phyloP scores from a whole-genome alignment of 1,284 basidiomycete species.

The Sanghuangporus sanghuang region DNA sequence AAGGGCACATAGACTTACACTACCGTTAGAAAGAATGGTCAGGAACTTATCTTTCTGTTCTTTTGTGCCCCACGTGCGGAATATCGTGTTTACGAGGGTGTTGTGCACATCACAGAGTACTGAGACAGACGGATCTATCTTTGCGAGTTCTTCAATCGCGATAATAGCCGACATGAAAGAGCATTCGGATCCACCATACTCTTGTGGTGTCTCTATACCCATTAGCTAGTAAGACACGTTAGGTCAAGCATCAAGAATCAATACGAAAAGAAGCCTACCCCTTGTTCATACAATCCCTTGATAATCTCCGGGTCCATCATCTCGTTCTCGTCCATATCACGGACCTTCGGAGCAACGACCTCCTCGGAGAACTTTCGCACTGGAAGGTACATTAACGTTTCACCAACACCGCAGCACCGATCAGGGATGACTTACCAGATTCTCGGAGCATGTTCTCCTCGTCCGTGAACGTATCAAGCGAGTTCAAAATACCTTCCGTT shows the following conservation, averaged over 20 bases:
- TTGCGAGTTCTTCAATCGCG: slow-evolving; percentile 95
- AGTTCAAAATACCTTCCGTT: slow-evolving; percentile 39
- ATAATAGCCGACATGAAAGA: slow-evolving; percentile 97
- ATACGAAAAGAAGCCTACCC: slow-evolving; percentile 43
- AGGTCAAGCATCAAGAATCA: not conserved
- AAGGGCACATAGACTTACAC: slow-evolving; percentile 42
- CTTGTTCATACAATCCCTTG: slow-evolving; percentile 91
- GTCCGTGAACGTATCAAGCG: slow-evolving; percentile 80
- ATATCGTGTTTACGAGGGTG: slow-evolving; percentile 93
- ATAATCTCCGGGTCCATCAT: slow-evolving; percentile 90
- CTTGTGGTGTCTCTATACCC: slow-evolving; percentile 91
- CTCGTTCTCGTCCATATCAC: slow-evolving; percentile 98
- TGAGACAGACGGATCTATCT: slow-evolving; percentile 94
- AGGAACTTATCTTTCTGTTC: slow-evolving; percentile 89
- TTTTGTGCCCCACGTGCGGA: slow-evolving; percentile 83
- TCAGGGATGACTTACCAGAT: slow-evolving; percentile 49
- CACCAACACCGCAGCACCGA: not conserved
- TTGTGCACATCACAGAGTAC: slow-evolving; percentile 99
- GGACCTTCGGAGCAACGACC: slow-evolving; percentile 85
- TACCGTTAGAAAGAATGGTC: slow-evolving; percentile 74
- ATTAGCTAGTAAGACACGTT: slow-evolving; percentile 59
- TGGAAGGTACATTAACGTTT: slow-evolving; percentile 27
- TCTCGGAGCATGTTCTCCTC: slow-evolving; percentile 91
- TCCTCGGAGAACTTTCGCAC: slow-evolving; percentile 88
- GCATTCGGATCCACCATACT: slow-evolving; percentile 83